Evolutionary conservation across 441 rosid species (phyloP).

Genomic region (Mallotus japonicus): DNA sequence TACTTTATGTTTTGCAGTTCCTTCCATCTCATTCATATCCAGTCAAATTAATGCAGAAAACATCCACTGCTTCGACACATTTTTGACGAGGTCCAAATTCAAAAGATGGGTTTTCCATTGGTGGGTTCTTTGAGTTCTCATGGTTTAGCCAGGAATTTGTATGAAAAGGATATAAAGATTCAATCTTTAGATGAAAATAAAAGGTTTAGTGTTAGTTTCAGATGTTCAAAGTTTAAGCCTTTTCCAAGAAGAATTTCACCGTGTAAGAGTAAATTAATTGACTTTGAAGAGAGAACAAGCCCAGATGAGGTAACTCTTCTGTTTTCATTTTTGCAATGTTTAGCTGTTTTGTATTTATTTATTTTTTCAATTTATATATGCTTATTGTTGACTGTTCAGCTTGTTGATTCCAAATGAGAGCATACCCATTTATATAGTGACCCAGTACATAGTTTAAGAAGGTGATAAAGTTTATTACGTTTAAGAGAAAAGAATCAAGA

Average conservation of each 20-base stretch:
- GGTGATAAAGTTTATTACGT: not conserved
- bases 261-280: constrained; percentile 42
- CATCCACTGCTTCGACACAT: not conserved
- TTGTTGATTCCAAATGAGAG: not conserved
- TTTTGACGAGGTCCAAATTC: not conserved
- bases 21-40: not conserved
- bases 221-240: constrained; percentile 25
- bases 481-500: not conserved
- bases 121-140: constrained; percentile 39
- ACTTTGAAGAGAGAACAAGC: constrained; percentile 63
- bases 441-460: not conserved
- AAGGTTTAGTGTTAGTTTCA: constrained; percentile 22
- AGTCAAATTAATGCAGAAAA: not conserved
- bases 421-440: not conserved
- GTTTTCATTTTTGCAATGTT: not conserved
- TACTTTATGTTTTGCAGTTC: too few relatives aligned
- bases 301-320: constrained; percentile 55
- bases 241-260: constrained; percentile 26
- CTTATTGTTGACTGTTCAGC: not conserved
- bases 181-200: constrained; percentile 32
- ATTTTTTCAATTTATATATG: not conserved
- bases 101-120: constrained; percentile 42
- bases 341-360: not conserved
- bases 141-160: constrained; percentile 25
- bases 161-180: constrained; percentile 25